phyloP scores from a whole-genome alignment of 148 eudicot species.

The Nyssa sinensis region DNA sequence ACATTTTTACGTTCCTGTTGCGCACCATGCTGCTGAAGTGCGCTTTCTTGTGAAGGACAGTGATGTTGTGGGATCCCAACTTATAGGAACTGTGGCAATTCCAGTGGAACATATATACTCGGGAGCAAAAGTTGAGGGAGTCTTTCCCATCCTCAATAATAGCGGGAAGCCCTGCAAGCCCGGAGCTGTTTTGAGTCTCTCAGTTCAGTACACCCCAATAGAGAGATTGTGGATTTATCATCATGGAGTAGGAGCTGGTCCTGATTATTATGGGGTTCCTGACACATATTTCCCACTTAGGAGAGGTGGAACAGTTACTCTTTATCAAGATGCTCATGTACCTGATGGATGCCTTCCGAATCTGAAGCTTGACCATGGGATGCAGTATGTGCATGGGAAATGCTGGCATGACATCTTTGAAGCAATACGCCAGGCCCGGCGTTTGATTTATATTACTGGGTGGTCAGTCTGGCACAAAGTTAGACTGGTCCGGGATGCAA shows the following conservation, averaged over 20 bases:
- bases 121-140: constrained; percentile 59
- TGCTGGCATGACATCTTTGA: constrained; percentile 86
- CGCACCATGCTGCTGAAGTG: constrained; percentile 78
- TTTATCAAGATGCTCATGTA: constrained; percentile 99
- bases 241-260: constrained; percentile 89
- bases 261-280: constrained; percentile 73
- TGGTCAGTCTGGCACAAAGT: constrained; percentile 99
- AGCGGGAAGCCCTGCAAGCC: constrained; percentile 74
- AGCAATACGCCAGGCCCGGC: constrained; percentile 70
- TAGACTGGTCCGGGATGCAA: constrained; percentile 58
- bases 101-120: constrained; percentile 63
- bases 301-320: constrained; percentile 79
- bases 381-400: constrained; percentile 74
- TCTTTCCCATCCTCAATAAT: constrained; percentile 58
- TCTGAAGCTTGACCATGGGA: constrained; percentile 49
- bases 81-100: constrained; percentile 75
- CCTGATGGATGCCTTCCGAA: constrained; percentile 69
- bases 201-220: constrained; percentile 71
- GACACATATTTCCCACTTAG: constrained; percentile 89
- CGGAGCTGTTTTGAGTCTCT: constrained; percentile 76
- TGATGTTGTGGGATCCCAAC: constrained; percentile 88
- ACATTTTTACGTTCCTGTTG: constrained; percentile 76
- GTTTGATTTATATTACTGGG: constrained; percentile 81
- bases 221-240: constrained; percentile 54
- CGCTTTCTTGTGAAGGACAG: constrained; percentile 86